Percentiles rank a stretch among this genome's conserved stretches.
phyloP scores from a whole-genome alignment of 2,329 filamentous ascomycete genomes.

The Daldinia sp. region DNA sequence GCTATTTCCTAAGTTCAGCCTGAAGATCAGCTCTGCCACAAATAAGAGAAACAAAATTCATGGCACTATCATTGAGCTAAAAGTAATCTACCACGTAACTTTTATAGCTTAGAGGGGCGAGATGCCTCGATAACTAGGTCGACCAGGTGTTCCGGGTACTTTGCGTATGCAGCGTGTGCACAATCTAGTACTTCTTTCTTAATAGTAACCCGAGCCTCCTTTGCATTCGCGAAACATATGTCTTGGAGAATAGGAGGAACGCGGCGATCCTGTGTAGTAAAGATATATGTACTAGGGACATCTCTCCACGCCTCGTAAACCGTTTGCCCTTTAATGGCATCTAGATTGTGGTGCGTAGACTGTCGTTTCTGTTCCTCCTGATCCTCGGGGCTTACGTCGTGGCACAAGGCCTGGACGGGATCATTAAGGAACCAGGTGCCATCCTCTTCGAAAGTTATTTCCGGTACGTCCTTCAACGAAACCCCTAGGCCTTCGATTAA shows the following conservation, averaged over 20 bases:
- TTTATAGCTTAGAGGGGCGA: too few relatives aligned
- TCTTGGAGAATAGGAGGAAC: background rate
- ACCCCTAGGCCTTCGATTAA: constrained; percentile 4
- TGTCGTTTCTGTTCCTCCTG: constrained; percentile 5
- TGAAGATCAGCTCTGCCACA: too few relatives aligned
- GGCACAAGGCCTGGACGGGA: constrained; percentile 2
- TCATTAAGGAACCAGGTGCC: constrained; percentile 13
- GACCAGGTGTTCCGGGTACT: background rate
- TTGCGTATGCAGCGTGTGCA: background rate
- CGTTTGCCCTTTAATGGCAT: background rate
- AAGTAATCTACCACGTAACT: background rate
- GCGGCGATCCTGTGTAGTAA: background rate
- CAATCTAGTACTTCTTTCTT: background rate
- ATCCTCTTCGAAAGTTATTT: constrained; percentile 4
- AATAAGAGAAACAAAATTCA: too few relatives aligned
- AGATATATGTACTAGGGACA: background rate
- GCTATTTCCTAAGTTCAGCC: too few relatives aligned
- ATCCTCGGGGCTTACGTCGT: constrained; percentile 18
- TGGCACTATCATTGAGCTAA: too few relatives aligned
- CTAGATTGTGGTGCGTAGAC: background rate
- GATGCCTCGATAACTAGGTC: background rate
- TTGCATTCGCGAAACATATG: background rate
- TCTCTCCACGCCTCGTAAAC: background rate
- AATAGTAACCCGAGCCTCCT: background rate
- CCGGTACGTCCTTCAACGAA: background rate